These are phyloP conservation scores for Prunus armeniaca DNA, from an alignment of 306 rosid genomes.

Conservation along the genomic window DNA sequence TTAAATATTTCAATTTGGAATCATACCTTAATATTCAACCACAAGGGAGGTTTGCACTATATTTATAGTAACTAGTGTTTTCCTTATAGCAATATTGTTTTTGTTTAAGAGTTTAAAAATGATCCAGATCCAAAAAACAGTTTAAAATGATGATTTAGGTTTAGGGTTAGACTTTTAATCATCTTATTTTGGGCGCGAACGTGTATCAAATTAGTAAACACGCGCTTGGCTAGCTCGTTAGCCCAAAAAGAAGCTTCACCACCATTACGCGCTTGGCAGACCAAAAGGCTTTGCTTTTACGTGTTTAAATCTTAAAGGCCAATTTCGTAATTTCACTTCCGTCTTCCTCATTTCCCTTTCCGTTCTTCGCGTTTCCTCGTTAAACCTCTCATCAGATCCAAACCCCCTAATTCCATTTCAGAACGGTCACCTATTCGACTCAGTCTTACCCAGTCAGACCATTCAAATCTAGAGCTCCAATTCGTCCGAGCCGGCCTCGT, in stretches of 20 bases:
- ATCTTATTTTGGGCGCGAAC: no score
- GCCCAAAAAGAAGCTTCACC: neutral
- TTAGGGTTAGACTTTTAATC: no score
- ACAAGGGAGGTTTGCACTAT: no score
- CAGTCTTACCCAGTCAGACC: slow-evolving; percentile 5
- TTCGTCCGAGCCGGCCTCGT: slow-evolving; percentile 22
- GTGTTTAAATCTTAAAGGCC: neutral
- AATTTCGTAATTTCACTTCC: neutral
- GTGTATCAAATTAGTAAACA: neutral
- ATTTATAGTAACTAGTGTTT: no score
- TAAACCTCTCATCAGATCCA: slow-evolving; percentile 5
- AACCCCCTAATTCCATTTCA: slow-evolving; percentile 12
- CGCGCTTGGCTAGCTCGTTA: neutral
- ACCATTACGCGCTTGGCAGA: neutral
- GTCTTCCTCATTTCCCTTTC: neutral
- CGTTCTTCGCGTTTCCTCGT: neutral
- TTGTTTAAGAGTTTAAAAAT: no score
- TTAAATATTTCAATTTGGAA: no score
- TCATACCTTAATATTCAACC: no score
- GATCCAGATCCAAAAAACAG: no score
- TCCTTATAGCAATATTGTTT: no score
- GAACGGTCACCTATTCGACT: slow-evolving; percentile 8
- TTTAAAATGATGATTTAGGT: no score
- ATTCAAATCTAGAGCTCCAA: slow-evolving; percentile 7
- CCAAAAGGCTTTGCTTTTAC: neutral